Percentiles rank a stretch among this genome's conserved stretches.
Evolutionary conservation across 2,329 filamentous ascomycete species (phyloP).

Genomic region (Mycogone perniciosa): DNA sequence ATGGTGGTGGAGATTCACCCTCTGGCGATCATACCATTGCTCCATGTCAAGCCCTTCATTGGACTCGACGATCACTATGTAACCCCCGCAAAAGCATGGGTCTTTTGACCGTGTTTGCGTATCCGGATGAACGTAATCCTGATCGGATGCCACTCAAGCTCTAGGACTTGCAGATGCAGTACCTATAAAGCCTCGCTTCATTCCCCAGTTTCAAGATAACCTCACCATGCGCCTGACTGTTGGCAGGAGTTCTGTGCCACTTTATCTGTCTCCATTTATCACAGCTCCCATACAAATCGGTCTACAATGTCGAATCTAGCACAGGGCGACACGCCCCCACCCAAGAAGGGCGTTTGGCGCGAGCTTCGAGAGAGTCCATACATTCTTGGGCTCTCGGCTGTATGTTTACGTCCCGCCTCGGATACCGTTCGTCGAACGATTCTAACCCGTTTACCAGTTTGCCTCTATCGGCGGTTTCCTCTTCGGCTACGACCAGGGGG

Average conservation of each 20-base stretch:
- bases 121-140: slow-evolving; percentile 7
- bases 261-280: not conserved
- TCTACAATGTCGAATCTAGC: slow-evolving; percentile 2
- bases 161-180: not conserved
- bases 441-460: slow-evolving; percentile 16
- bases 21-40: not conserved
- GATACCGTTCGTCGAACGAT: not conserved
- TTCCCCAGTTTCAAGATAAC: not conserved
- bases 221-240: not conserved
- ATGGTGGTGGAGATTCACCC: no score
- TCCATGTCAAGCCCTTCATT: slow-evolving; percentile 1
- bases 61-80: slow-evolving; percentile 3
- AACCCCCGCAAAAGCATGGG: slow-evolving; percentile 5
- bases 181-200: not conserved
- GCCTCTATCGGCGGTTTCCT: slow-evolving; percentile 36
- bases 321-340: slow-evolving; percentile 3
- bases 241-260: not conserved
- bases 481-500: slow-evolving; percentile 45
- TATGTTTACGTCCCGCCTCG: slow-evolving; percentile 16
- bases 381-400: slow-evolving; percentile 37
- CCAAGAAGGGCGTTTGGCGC: slow-evolving; percentile 22
- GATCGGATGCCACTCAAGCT: not conserved
- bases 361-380: slow-evolving; percentile 35
- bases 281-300: not conserved
- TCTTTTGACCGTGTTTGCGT: slow-evolving; percentile 1